Percentiles rank a stretch among this genome's conserved stretches.
Conservation (phyloP, 805 yeast genomes). For the Priceomyces fermenticarens region DNA sequence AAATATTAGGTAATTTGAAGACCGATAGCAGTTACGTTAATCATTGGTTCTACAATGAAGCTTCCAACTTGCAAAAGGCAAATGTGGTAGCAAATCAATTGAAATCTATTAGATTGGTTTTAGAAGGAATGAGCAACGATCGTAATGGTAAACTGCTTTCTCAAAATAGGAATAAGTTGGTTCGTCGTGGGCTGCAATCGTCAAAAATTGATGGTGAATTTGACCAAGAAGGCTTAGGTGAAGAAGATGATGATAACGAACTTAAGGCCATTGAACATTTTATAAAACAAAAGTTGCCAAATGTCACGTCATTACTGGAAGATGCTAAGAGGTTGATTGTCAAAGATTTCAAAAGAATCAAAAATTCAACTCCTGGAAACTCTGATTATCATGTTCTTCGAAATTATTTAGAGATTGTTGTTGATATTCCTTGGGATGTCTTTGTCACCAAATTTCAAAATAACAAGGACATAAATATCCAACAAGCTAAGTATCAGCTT, state of each 20-base stretch:
- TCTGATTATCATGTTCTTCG: conserved; percentile 64
- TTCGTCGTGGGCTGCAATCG: conserved; percentile 11
- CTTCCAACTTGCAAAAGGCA: conserved; percentile 51
- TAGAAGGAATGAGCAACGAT: conserved; percentile 44
- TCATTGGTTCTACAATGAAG: conserved; percentile 48
- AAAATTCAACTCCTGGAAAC: conserved; percentile 53
- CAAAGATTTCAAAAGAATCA: conserved; percentile 55
- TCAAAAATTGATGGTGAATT: conserved; percentile 7
- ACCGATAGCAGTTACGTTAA: conserved; percentile 32
- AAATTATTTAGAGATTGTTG: conserved; percentile 60
- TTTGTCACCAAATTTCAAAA: conserved; percentile 27
- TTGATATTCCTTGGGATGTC: conserved; percentile 62
- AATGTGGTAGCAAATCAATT: conserved; percentile 54
- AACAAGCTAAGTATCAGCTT: conserved; percentile 33
- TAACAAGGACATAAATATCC: conserved; percentile 49
- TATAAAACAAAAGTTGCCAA: conserved; percentile 34
- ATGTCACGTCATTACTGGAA: conserved; percentile 27
- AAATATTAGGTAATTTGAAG: conserved; percentile 34
- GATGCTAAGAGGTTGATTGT: conserved; percentile 39
- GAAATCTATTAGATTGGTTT: conserved; percentile 46
- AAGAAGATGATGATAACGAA: conserved; percentile 46
- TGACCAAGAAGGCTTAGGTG: conserved; percentile 35
- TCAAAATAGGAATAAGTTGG: conserved; percentile 8
- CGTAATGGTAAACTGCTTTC: conserved; percentile 6
- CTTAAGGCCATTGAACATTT: conserved; percentile 34